Conservation (phyloP, 176 grass and related monocot genomes). For the Microstegium vimineum region DNA sequence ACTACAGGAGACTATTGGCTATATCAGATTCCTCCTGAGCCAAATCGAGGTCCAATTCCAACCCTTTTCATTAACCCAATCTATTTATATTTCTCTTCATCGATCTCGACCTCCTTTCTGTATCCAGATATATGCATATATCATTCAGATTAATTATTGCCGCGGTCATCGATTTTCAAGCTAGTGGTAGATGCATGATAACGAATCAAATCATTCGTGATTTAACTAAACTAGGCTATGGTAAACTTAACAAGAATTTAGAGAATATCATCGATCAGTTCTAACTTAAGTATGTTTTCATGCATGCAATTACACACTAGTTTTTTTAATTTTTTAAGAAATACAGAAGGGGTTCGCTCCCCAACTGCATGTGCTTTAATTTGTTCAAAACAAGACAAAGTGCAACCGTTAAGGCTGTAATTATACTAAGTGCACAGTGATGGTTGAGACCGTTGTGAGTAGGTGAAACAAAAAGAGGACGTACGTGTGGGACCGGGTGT, state of each 20-base stretch:
- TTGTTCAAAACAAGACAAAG: too few relatives aligned
- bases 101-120: neutral
- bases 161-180: too few relatives aligned
- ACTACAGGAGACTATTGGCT: conserved; percentile 79
- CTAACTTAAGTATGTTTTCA: too few relatives aligned
- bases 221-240: neutral
- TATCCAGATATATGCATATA: neutral
- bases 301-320: too few relatives aligned
- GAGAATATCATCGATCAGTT: too few relatives aligned
- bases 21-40: conserved; percentile 68
- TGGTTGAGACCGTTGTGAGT: too few relatives aligned
- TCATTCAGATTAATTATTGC: too few relatives aligned
- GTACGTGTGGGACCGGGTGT: conserved; percentile 18
- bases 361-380: too few relatives aligned
- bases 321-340: too few relatives aligned
- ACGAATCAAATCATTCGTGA: neutral
- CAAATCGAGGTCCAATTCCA: conserved; percentile 64
- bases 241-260: neutral
- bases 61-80: neutral
- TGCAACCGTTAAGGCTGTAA: too few relatives aligned
- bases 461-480: conserved; percentile 40
- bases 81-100: neutral
- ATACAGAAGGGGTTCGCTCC: too few relatives aligned
- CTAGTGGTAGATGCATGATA: neutral
- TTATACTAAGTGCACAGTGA: too few relatives aligned